Percentiles rank a stretch among this genome's conserved stretches.
Conservation (phyloP, 305 asterid species). For the Fraxinus angustifolia region DNA sequence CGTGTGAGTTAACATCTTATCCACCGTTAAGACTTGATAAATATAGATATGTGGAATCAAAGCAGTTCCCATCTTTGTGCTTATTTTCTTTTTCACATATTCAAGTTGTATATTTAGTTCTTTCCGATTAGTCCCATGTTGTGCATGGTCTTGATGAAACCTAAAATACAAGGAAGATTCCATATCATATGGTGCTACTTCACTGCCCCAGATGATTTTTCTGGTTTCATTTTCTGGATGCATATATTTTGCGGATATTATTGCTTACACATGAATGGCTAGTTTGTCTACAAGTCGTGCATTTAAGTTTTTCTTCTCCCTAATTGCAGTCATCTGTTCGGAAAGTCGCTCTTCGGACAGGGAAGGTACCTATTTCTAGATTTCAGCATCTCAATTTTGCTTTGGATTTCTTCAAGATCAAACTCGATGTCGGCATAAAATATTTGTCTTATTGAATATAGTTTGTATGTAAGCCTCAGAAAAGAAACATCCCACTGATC, state of each 20-base stretch:
- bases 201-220: neutral
- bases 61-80: neutral
- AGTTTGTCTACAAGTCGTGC: constrained; percentile 17
- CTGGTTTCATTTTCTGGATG: constrained; percentile 10
- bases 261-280: constrained; percentile 6
- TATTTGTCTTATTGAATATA: neutral
- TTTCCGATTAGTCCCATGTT: neutral
- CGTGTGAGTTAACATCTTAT: constrained; percentile 40
- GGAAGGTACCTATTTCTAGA: constrained; percentile 47
- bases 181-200: neutral
- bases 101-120: neutral
- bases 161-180: neutral
- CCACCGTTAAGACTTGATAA: neutral
- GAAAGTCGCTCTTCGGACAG: constrained; percentile 56
- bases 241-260: constrained; percentile 6
- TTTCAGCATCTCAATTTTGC: neutral
- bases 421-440: neutral
- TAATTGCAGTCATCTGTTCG: constrained; percentile 74
- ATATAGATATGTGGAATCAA: neutral
- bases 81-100: neutral
- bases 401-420: neutral
- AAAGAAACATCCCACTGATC: constrained; percentile 8
- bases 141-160: neutral
- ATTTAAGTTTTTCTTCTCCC: constrained; percentile 21
- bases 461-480: neutral